Evolutionary conservation across 495 filamentous ascomycete species (phyloP), one percentile per base, ranked within the genome.

Genomic region (Penicillium ucsense): DNA sequence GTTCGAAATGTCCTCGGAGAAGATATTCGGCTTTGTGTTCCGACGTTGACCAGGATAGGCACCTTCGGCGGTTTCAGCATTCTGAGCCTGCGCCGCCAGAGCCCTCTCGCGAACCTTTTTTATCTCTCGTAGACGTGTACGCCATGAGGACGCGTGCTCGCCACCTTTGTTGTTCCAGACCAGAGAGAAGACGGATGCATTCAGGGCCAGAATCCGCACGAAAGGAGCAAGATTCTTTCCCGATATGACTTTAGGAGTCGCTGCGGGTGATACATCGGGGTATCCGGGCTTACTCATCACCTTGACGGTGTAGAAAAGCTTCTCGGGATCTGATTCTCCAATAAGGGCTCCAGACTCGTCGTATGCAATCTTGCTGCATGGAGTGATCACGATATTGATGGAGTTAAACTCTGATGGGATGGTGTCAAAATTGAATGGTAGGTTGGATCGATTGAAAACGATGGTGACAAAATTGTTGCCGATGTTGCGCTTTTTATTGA

Each of bases 401-500:
- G 82, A 92, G 62, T 95, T 95, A 72, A 97, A 94, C 52, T 88
- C 84, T 0, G 87, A 90, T 0, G 88, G 88, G 50, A 99, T 90
- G 4, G 88, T 95, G 63, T 95, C 81, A 56, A 95, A 94, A 46
- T 79, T 74, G 72, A 94, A 97, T 0, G 87, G 82, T 29, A 79
- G 59, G 28, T 94, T 91, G 10, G 90, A 95, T 49, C 92, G 86
- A 61, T 99, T 99, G 71, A 89, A 99, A 42, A 99, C 82, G 55
- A 99, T 94, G 56, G 94, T 97, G 53, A 99, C 94, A 56, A 84
- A 94, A 68, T 99, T 94, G 57, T 99, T 99, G 36, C 94, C 94
- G 37, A 95, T 89, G 57, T 99, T 94, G 4, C 82, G 76, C 63
- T 99, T 99, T 72, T 99, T 99, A 58, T 77, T 76, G 52, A 81